These are phyloP conservation scores for Lactarius sp. DNA, from an alignment of 768 basidiomycete genomes.

Conservation along the genomic window DNA sequence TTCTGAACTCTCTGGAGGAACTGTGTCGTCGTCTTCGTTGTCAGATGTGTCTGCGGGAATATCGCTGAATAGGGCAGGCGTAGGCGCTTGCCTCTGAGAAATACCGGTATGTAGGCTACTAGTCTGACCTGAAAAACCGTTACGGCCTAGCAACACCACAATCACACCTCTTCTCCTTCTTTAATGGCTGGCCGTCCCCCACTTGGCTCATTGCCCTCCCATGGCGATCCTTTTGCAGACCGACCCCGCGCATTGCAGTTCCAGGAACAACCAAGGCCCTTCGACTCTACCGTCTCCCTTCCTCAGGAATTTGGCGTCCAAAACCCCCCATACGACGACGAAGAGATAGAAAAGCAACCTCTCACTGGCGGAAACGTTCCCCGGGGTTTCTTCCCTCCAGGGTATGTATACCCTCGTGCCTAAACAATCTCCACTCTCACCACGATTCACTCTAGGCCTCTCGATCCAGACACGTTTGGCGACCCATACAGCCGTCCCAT, in stretches of 20 bases:
- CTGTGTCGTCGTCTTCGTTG: constrained; percentile 37
- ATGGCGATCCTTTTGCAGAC: constrained; percentile 72
- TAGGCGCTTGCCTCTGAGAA: constrained; percentile 52
- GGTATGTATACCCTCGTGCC: constrained; percentile 42
- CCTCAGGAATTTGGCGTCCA: constrained; percentile 44
- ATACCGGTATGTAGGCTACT: neutral
- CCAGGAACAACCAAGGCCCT: constrained; percentile 51
- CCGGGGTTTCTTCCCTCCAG: constrained; percentile 70
- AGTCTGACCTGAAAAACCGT: constrained; percentile 1
- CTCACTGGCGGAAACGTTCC: constrained; percentile 56
- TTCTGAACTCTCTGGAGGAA: constrained; percentile 32
- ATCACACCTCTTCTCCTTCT: constrained; percentile 15
- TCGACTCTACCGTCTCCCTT: constrained; percentile 54
- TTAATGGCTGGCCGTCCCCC: constrained; percentile 29
- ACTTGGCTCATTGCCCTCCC: constrained; percentile 30
- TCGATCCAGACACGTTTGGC: constrained; percentile 58
- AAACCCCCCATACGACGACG: constrained; percentile 47
- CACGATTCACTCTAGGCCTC: constrained; percentile 26
- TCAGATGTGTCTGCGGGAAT: constrained; percentile 34
- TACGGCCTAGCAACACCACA: neutral
- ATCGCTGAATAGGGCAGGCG: constrained; percentile 52
- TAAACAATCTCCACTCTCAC: constrained; percentile 3
- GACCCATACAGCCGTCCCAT: constrained; percentile 59
- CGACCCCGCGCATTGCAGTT: constrained; percentile 58
- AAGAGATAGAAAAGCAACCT: constrained; percentile 75